phyloP scores from a whole-genome alignment of 2,329 filamentous ascomycete species.

The Fusarium mangiferae region DNA sequence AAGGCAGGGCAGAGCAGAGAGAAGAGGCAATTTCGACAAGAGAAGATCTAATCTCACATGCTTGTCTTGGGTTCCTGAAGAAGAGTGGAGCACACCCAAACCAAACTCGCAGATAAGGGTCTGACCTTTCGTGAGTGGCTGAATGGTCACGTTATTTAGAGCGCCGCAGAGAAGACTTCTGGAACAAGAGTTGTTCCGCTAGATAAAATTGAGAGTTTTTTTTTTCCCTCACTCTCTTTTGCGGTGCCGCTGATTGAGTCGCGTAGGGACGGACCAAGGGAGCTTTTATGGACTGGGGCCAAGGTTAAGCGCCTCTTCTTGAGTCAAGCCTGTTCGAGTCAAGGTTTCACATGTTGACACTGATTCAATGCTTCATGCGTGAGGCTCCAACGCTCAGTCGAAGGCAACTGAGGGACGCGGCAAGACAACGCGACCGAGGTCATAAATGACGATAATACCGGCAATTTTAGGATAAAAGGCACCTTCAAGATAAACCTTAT shows the following conservation, averaged over 20 bases:
- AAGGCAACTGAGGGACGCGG: neutral
- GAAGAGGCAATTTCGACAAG: neutral
- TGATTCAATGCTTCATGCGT: neutral
- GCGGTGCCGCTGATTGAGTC: neutral
- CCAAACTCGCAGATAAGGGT: constrained; percentile 4
- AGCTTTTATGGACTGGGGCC: neutral
- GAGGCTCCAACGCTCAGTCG: neutral
- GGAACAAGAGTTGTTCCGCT: constrained; percentile 21
- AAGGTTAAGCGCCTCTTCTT: constrained; percentile 16
- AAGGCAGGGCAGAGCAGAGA: neutral
- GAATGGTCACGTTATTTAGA: constrained; percentile 29
- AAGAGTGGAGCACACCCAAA: constrained; percentile 10
- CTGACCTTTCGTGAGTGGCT: constrained; percentile 17
- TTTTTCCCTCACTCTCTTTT: too few relatives aligned
- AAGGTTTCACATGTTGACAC: constrained; percentile 14
- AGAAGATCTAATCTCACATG: constrained; percentile 7
- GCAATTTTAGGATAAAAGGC: neutral
- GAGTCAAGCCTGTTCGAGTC: constrained; percentile 25
- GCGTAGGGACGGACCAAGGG: constrained; percentile 1
- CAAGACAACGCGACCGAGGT: neutral
- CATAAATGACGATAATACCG: neutral
- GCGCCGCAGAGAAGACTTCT: constrained; percentile 1
- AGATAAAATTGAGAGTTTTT: neutral
- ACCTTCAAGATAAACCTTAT: neutral
- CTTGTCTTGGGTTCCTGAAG: constrained; percentile 20